phyloP scores from a whole-genome alignment of 2,329 filamentous ascomycete genomes.

The Bipolaris victoriae region DNA sequence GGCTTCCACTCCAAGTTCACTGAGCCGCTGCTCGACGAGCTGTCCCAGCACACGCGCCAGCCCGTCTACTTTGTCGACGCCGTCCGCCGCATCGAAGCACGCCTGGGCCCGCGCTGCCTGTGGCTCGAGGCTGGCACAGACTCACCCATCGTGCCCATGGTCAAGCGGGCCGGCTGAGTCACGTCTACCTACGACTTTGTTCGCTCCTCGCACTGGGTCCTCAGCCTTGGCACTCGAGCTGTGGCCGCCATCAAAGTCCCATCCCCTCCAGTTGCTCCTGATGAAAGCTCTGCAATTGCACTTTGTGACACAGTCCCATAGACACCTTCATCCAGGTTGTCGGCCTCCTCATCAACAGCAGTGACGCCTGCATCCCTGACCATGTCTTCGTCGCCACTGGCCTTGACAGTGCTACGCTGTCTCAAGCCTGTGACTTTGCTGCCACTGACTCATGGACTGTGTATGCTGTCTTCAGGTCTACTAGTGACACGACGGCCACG shows the following conservation, averaged over 20 bases:
- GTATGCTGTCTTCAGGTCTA: constrained; percentile 8
- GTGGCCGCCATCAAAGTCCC: constrained; percentile 4
- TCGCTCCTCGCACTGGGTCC: neutral
- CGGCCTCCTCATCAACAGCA: constrained; percentile 2
- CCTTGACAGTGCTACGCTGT: constrained; percentile 17
- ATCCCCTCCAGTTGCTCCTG: neutral
- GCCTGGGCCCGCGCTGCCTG: neutral
- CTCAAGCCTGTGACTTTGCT: constrained; percentile 1
- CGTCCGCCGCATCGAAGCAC: constrained; percentile 12
- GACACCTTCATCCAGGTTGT: constrained; percentile 6
- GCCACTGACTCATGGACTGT: constrained; percentile 8
- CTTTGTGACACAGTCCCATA: constrained; percentile 1
- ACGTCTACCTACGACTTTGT: neutral
- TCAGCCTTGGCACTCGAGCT: neutral
- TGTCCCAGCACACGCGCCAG: constrained; percentile 9
- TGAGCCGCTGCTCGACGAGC: constrained; percentile 28
- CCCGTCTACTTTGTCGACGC: constrained; percentile 10
- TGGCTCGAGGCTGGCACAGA: constrained; percentile 33
- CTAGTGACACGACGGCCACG: constrained; percentile 3
- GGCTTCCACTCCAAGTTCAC: constrained; percentile 36
- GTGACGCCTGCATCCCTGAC: constrained; percentile 3
- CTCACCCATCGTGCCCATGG: constrained; percentile 38
- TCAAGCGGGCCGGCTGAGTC: constrained; percentile 1
- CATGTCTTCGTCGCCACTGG: constrained; percentile 11
- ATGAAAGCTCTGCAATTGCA: constrained; percentile 4